Evolutionary conservation across 2,329 filamentous ascomycete genomes (phyloP), one percentile per base, ranked within the genome.

Genomic region (Polychaeton citri): DNA sequence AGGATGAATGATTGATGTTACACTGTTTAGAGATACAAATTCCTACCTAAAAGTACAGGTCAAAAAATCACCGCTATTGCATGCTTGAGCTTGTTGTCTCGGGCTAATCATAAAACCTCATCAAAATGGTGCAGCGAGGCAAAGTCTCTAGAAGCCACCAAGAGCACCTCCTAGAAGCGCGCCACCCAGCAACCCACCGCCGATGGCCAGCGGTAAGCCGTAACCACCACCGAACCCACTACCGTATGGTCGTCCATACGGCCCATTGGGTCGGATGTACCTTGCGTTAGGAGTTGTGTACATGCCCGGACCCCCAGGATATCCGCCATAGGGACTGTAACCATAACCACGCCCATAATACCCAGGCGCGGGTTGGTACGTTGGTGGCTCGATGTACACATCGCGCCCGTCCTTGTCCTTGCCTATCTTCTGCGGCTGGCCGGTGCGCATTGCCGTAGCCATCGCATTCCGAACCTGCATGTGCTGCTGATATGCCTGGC

Each of bases 321-420:
- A 28, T 19, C 50, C 50, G 2, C 48, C 53, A 51, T 64, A 71
- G 4, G 64, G 67, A 42, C 62, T 40, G 28, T 68, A 44, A 8
- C 44, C 40, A 15, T 37, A 42, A 6, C 44, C 50, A 5, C 45
- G 43, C 12, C 30, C 30, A 15, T 28, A 28, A 15, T 12, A 28
- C 12, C 24, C 24, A 28, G 24, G 24, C 3, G 5, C 12, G 7
- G 24, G 12, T 15, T 28, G 24, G 0, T 58, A 61, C 18, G 56
- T 54, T 2, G 71, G 71, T 6, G 72, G 71, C 45, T 74, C 68
- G 21, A 77, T 63, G 51, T 71, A 78, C n/a, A 76, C 58, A 37
- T 74, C 67, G 26, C 62, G 59, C 2, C 72, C 70, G 20, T 71
- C 53, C 8, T 50, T 48, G 48, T 76, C 71, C 42, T 66, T 67